Evolutionary conservation across 202 grass and related monocot species (phyloP).

Genomic region (Carex arenaria): DNA sequence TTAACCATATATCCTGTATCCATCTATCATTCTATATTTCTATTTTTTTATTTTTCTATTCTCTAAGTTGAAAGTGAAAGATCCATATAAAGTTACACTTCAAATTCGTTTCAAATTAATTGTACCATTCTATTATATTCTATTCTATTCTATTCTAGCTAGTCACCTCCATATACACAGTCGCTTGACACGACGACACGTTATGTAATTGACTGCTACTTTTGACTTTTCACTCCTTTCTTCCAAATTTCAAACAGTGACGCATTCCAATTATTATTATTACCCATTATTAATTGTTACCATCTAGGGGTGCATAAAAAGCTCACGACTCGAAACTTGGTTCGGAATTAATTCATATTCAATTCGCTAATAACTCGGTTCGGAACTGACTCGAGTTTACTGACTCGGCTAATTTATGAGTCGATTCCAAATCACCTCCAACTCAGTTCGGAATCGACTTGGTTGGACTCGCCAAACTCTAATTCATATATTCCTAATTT

Average conservation of each 20-base stretch:
- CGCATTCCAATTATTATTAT: too few species aligned
- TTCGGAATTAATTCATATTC: too few species aligned
- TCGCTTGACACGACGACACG: neutral
- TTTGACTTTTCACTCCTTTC: neutral
- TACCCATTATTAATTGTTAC: too few species aligned
- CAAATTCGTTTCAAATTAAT: neutral
- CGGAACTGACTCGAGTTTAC: too few species aligned
- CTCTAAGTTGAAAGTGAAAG: neutral
- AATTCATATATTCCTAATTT: too few species aligned
- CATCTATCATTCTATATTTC: neutral
- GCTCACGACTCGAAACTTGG: too few species aligned
- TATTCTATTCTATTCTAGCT: neutral
- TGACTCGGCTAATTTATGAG: too few species aligned
- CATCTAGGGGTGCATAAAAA: too few species aligned
- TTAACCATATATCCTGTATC: neutral
- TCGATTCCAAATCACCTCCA: too few species aligned
- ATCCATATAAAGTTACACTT: neutral
- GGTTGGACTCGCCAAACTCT: too few species aligned
- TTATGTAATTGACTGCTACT: neutral
- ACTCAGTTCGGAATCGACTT: too few species aligned
- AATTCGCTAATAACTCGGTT: too few species aligned
- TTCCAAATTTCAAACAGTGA: neutral
- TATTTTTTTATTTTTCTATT: neutral
- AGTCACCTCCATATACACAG: neutral
- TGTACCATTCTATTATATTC: neutral